Evolutionary conservation across 306 rosid species (phyloP).

Genomic region (Hippophae rhamnoides): DNA sequence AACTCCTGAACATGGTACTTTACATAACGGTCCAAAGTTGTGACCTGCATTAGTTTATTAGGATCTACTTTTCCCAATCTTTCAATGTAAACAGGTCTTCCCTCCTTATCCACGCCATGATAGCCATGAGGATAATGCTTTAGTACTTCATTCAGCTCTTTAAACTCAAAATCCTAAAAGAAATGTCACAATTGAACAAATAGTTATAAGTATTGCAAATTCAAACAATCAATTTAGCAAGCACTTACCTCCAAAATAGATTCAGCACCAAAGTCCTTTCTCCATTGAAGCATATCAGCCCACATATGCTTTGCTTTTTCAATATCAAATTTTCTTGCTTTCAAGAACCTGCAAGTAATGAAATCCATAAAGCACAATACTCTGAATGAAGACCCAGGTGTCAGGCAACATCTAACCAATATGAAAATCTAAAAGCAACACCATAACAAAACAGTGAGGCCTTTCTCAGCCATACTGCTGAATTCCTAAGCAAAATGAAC

Average conservation of each 20-base stretch:
- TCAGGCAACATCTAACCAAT: too few species aligned
- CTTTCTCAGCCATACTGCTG: too few species aligned
- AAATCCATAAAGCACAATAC: constrained; percentile 1
- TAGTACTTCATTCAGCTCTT: constrained; percentile 61
- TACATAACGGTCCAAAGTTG: constrained; percentile 83
- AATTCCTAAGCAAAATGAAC: too few species aligned
- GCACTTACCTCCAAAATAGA: constrained; percentile 59
- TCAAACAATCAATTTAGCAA: constrained; percentile 3
- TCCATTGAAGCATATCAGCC: constrained; percentile 94
- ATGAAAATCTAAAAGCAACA: too few species aligned
- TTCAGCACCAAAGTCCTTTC: constrained; percentile 75
- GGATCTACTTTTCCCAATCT: constrained; percentile 93
- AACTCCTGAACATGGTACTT: constrained; percentile 84
- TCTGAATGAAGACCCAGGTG: too few species aligned
- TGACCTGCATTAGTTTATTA: constrained; percentile 84
- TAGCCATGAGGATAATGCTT: constrained; percentile 84
- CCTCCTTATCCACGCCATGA: constrained; percentile 97
- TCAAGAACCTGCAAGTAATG: constrained; percentile 50
- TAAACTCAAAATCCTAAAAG: constrained; percentile 73
- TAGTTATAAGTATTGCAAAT: constrained; percentile 3
- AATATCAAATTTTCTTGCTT: constrained; percentile 86
- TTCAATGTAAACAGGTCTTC: constrained; percentile 92
- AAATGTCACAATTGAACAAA: constrained; percentile 8
- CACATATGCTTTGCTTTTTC: constrained; percentile 96
- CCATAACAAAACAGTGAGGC: too few species aligned